A percentile compares a stretch with the other conserved stretches of the same genome.
Conservation (phyloP, 345 rosid genomes). For the Pistacia vera region DNA sequence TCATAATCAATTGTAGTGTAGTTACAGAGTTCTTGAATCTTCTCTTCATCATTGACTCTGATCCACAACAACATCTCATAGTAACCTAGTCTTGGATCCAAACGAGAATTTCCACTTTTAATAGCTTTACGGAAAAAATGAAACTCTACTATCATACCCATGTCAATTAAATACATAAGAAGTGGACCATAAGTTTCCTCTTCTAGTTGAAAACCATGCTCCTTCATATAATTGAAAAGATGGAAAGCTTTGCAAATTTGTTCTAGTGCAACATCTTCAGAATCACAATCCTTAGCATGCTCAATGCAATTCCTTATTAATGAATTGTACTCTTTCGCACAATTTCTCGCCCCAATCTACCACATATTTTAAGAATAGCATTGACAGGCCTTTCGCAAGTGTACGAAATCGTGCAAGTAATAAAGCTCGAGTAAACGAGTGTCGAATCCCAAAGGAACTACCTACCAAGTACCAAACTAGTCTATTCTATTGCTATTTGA, state of each 20-base stretch:
- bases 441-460: no score
- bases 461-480: no score
- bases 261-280: slow-evolving; percentile 45
- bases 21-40: slow-evolving; percentile 58
- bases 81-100: slow-evolving; percentile 60
- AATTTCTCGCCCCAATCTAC: slow-evolving; percentile 59
- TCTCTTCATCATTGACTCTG: slow-evolving; percentile 48
- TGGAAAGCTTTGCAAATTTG: slow-evolving; percentile 44
- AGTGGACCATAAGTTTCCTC: slow-evolving; percentile 70
- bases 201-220: slow-evolving; percentile 59
- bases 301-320: slow-evolving; percentile 52
- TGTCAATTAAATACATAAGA: slow-evolving; percentile 63
- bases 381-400: no score
- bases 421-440: no score
- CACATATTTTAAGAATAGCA: slow-evolving; percentile 36
- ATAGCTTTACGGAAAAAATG: slow-evolving; percentile 37
- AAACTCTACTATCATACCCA: slow-evolving; percentile 71
- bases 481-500: no score
- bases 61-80: slow-evolving; percentile 83
- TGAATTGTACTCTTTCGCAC: slow-evolving; percentile 64
- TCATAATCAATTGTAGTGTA: slow-evolving; percentile 28
- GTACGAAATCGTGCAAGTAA: no score
- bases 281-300: slow-evolving; percentile 47
- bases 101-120: slow-evolving; percentile 37
- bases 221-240: slow-evolving; percentile 59